phyloP scores from a whole-genome alignment of 1,139 yeast species.

The Lodderomyces theae region DNA sequence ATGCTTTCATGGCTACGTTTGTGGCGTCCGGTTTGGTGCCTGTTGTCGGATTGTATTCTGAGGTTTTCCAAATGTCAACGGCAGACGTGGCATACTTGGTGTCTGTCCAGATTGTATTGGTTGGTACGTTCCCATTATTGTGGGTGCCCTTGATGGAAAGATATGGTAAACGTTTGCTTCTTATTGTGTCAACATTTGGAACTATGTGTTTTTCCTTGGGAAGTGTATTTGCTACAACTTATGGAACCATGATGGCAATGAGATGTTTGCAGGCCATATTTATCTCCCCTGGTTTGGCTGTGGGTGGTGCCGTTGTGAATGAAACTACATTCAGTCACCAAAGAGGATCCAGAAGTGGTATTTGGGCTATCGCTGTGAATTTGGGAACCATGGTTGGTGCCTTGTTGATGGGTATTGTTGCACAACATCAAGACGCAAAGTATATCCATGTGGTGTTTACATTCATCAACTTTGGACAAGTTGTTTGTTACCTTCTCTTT shows the following conservation, averaged over 20 bases:
- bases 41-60: slow-evolving; percentile 16
- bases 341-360: slow-evolving; percentile 21
- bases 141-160: slow-evolving; percentile 22
- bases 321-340: slow-evolving; percentile 22
- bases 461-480: slow-evolving; percentile 17
- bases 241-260: slow-evolving; percentile 18
- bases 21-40: slow-evolving; percentile 24
- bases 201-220: slow-evolving; percentile 19
- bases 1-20: slow-evolving; percentile 20
- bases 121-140: slow-evolving; percentile 20
- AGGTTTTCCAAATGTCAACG: slow-evolving; percentile 14
- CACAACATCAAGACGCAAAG: slow-evolving; percentile 15
- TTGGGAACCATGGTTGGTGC: slow-evolving; percentile 23
- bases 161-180: slow-evolving; percentile 18
- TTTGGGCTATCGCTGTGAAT: slow-evolving; percentile 21
- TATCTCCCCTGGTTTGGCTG: slow-evolving; percentile 20
- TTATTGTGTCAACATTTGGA: slow-evolving; percentile 17
- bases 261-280: slow-evolving; percentile 19
- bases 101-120: slow-evolving; percentile 17
- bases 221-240: slow-evolving; percentile 16
- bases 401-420: slow-evolving; percentile 22
- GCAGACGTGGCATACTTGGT: slow-evolving; percentile 18
- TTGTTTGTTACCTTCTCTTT: slow-evolving; percentile 16
- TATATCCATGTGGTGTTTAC: slow-evolving; percentile 18
- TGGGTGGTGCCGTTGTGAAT: slow-evolving; percentile 19